A percentile compares a stretch with the other conserved stretches of the same genome.
phyloP scores from a whole-genome alignment of 768 basidiomycete genomes.

The Termitomyces sp. region DNA sequence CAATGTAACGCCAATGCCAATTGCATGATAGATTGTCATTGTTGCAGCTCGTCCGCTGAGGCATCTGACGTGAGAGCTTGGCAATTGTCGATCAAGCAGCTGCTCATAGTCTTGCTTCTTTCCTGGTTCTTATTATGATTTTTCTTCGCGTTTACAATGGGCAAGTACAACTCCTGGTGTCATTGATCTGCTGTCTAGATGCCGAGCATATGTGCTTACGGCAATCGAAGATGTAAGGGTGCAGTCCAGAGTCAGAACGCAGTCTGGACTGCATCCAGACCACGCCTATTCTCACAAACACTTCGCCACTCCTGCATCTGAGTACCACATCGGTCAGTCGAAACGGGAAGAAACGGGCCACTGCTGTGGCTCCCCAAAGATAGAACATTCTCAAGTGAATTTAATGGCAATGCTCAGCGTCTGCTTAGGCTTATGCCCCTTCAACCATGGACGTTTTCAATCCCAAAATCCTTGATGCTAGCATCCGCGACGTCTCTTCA shows the following conservation, averaged over 20 bases:
- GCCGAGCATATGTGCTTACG: background rate
- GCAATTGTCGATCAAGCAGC: background rate
- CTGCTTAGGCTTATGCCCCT: background rate
- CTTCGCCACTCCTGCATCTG: background rate
- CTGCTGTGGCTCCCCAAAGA: slow-evolving; percentile 3
- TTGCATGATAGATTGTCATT: background rate
- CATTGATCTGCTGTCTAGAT: background rate
- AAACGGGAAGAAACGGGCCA: background rate
- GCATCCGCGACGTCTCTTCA: slow-evolving; percentile 61
- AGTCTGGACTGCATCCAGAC: slow-evolving; percentile 12
- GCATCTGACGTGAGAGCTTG: background rate
- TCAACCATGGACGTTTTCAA: slow-evolving; percentile 59
- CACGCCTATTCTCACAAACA: background rate
- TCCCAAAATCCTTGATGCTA: slow-evolving; percentile 71
- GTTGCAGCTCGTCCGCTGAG: too few relatives aligned
- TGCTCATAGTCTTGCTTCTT: background rate
- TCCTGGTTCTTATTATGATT: background rate
- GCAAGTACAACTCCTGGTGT: background rate
- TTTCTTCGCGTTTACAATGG: background rate
- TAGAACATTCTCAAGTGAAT: background rate
- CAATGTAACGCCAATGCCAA: too few relatives aligned
- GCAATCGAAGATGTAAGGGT: background rate
- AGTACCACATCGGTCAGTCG: background rate
- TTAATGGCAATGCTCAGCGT: background rate
- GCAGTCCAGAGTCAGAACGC: background rate